phyloP scores from a whole-genome alignment of 1,284 basidiomycete genomes.

The Rhodotorula sp. region DNA sequence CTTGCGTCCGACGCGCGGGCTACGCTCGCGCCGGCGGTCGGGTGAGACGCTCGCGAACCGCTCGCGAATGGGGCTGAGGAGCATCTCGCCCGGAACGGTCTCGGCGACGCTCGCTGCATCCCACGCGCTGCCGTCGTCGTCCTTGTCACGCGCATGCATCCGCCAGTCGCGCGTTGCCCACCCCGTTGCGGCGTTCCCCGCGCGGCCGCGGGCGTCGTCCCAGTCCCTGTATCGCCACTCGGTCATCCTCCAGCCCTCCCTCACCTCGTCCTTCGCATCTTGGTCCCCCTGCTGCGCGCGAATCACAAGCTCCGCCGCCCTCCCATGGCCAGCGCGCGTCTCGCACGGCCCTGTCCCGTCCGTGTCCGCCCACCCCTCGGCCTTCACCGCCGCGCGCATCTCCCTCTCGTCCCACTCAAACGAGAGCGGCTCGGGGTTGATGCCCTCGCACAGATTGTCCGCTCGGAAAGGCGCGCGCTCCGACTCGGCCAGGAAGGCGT shows the following conservation, averaged over 20 bases:
- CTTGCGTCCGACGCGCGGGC: background rate
- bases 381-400: background rate
- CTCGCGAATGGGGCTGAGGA: no score
- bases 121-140: background rate
- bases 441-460: background rate
- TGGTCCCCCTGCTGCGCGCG: background rate
- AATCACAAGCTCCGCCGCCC: background rate
- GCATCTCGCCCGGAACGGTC: no score
- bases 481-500: background rate
- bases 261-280: background rate
- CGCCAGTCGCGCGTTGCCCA: constrained; percentile 3
- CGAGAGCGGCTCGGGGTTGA: background rate
- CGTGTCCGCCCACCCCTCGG: background rate
- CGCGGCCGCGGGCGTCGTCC: background rate
- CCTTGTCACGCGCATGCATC: no score
- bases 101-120: no score
- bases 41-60: background rate
- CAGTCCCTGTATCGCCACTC: background rate
- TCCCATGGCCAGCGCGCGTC: no score
- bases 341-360: background rate
- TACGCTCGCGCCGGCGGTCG: no score
- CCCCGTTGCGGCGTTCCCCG: background rate
- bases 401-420: constrained; percentile 12
- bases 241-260: no score
- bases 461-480: background rate